These are phyloP conservation scores for Boletellus sp. DNA, from an alignment of 768 basidiomycete genomes.

Conservation along the genomic window DNA sequence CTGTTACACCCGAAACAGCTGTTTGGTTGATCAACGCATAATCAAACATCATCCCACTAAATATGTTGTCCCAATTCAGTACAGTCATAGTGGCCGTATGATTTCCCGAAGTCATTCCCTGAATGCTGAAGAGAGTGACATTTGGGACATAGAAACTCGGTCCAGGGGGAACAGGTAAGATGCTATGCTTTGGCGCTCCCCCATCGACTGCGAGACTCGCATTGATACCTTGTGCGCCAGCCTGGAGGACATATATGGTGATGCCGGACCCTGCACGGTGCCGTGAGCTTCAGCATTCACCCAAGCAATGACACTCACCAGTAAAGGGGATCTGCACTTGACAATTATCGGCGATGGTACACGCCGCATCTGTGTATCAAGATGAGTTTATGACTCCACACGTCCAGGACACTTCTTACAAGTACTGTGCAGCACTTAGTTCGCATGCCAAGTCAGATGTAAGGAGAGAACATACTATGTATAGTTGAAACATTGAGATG, in stretches of 20 bases:
- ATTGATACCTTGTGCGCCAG: conserved; percentile 13
- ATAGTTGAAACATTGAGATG: conserved; percentile 21
- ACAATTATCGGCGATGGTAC: conserved; percentile 21
- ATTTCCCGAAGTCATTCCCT: conserved; percentile 13
- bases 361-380: conserved; percentile 20
- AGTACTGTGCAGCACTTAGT: conserved; percentile 10
- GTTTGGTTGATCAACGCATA: conserved; percentile 17
- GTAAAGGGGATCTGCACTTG: conserved; percentile 24
- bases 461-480: conserved; percentile 21
- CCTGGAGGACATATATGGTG: conserved; percentile 17
- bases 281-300: not conserved
- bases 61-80: conserved; percentile 9
- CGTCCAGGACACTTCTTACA: conserved; percentile 12
- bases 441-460: not conserved
- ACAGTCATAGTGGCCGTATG: conserved; percentile 13
- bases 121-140: conserved; percentile 13
- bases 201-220: conserved; percentile 15
- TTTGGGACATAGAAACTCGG: conserved; percentile 10
- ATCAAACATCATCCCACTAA: conserved; percentile 20
- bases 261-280: conserved; percentile 15
- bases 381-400: not conserved
- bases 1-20: not conserved
- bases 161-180: conserved; percentile 10
- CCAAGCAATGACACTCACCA: conserved; percentile 5
- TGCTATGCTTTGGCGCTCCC: conserved; percentile 3